phyloP scores from a whole-genome alignment of 2,329 filamentous ascomycete species.

The Coniella lustricola region DNA sequence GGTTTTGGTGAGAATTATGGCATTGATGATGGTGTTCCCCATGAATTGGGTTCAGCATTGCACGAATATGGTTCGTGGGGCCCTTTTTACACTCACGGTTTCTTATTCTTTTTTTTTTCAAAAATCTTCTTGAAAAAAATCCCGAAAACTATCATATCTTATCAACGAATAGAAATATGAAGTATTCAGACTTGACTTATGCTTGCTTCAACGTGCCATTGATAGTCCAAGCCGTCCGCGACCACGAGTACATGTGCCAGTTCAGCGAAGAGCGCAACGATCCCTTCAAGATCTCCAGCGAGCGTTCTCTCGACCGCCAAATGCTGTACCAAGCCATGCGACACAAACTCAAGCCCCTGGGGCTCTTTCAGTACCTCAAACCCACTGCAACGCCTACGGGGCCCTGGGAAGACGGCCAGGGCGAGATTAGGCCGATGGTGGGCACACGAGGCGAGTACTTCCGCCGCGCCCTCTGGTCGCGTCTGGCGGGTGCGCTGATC shows the following conservation, averaged over 20 bases:
- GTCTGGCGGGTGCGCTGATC: not conserved
- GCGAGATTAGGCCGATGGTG: not conserved
- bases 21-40: not conserved
- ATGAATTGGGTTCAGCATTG: not conserved
- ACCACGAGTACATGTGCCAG: not conserved
- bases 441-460: slow-evolving; percentile 2
- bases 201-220: no score
- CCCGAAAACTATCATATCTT: no score
- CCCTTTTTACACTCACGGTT: no score
- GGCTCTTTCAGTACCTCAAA: not conserved
- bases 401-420: not conserved
- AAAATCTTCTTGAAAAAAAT: no score
- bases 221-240: slow-evolving; percentile 2
- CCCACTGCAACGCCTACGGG: not conserved
- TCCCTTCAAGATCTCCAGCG: not conserved
- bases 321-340: not conserved
- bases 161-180: no score
- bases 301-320: not conserved
- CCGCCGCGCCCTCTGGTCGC: not conserved
- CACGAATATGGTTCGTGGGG: not conserved
- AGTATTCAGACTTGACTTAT: no score
- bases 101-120: no score
- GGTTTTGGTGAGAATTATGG: not conserved
- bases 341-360: not conserved
- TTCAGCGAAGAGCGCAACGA: not conserved